Evolutionary conservation across 805 yeast species (phyloP).

Genomic region (Pichia phayaonensis): DNA sequence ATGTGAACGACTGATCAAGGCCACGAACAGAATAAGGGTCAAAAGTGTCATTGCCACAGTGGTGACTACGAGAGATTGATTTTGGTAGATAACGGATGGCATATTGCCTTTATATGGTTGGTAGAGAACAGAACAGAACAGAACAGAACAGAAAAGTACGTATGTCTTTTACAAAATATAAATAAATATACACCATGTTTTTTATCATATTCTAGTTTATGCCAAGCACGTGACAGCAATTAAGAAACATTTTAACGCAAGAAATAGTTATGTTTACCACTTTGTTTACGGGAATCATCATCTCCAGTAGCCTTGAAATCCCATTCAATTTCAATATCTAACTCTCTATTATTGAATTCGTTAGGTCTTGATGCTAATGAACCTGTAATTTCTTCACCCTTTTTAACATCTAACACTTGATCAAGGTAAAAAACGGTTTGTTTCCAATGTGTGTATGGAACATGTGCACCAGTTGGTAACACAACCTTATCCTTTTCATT

Average conservation of each 20-base stretch:
- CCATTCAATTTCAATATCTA: conserved; percentile 73
- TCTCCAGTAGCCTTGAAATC: conserved; percentile 35
- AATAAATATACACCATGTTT: no score
- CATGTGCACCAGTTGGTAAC: conserved; percentile 92
- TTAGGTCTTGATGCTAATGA: conserved; percentile 72
- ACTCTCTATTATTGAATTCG: conserved; percentile 72
- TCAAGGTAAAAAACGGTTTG: conserved; percentile 87
- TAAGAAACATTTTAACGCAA: conserved; percentile 24
- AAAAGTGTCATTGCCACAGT: background rate
- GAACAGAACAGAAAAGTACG: background rate
- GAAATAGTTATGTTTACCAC: conserved; percentile 58
- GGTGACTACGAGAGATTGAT: background rate
- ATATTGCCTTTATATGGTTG: background rate
- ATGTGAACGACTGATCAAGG: background rate
- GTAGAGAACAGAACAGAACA: background rate
- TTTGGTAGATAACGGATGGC: background rate
- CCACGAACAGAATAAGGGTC: background rate
- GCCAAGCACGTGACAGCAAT: background rate
- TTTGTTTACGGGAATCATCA: conserved; percentile 39
- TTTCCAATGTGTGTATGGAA: conserved; percentile 96
- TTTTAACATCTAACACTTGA: conserved; percentile 67
- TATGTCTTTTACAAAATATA: background rate
- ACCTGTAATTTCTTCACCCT: conserved; percentile 73
- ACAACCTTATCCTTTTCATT: conserved; percentile 47
- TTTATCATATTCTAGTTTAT: background rate